Evolutionary conservation across 176 grass and related monocot genomes (phyloP).

Genomic region (Avena insularis): DNA sequence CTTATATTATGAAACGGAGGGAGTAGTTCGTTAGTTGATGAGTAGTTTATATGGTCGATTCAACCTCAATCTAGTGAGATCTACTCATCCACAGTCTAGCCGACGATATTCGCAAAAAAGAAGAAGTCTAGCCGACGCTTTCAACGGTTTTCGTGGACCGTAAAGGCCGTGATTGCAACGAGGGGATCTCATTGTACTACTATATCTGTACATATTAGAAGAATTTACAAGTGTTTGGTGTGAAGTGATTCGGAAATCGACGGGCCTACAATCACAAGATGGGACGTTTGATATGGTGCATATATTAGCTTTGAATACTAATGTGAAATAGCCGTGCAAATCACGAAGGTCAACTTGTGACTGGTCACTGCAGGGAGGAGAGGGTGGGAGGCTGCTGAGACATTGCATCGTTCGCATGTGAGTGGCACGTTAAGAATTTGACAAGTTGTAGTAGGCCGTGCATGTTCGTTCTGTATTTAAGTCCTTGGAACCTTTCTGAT

Average conservation of each 20-base stretch:
- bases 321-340: not conserved
- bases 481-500: slow-evolving; percentile 9
- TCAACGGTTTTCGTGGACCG: not conserved
- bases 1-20: no score
- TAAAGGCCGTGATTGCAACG: not conserved
- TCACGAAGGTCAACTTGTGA: not conserved
- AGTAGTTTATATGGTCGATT: slow-evolving; percentile 19
- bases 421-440: slow-evolving; percentile 28
- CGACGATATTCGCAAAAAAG: not conserved
- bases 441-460: slow-evolving; percentile 1
- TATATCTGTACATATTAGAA: not conserved
- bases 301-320: not conserved
- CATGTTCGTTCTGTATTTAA: slow-evolving; percentile 22
- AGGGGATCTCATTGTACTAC: not conserved
- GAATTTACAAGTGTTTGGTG: no score
- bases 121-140: not conserved
- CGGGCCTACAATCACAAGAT: not conserved
- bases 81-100: not conserved
- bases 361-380: not conserved
- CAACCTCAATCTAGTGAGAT: not conserved
- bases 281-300: not conserved
- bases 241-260: not conserved
- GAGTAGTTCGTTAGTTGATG: slow-evolving; percentile 9
- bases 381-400: not conserved
- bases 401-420: slow-evolving; percentile 24